Evolutionary conservation across 495 filamentous ascomycete genomes (phyloP).

Genomic region (Daldinia childiae): DNA sequence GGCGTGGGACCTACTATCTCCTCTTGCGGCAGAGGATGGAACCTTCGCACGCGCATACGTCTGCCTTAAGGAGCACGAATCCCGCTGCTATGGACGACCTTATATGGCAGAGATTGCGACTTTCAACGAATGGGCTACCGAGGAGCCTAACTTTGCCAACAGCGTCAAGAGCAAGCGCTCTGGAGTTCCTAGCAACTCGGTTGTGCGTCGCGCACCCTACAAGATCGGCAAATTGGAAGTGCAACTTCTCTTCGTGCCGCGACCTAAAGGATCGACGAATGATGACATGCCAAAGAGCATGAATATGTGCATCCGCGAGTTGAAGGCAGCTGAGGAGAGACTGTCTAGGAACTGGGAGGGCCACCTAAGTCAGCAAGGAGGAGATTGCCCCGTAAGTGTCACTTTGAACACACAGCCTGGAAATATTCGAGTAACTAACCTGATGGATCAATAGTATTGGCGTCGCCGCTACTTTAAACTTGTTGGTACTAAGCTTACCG

Average conservation of each 20-base stretch:
- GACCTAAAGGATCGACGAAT: slow-evolving; percentile 85
- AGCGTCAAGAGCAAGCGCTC: slow-evolving; percentile 90
- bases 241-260: slow-evolving; percentile 92
- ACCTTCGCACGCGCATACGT: slow-evolving; percentile 94
- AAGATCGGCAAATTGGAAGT: slow-evolving; percentile 93
- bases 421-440: neutral
- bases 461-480: slow-evolving; percentile 97
- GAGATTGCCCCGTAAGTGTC: slow-evolving; percentile 91
- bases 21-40: slow-evolving; percentile 86
- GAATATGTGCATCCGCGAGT: slow-evolving; percentile 90
- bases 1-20: slow-evolving; percentile 87
- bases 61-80: slow-evolving; percentile 89
- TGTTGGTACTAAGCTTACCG: slow-evolving; percentile 87
- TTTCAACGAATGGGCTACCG: slow-evolving; percentile 98
- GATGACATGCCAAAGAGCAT: slow-evolving; percentile 99
- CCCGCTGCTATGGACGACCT: slow-evolving; percentile 83
- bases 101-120: slow-evolving; percentile 87
- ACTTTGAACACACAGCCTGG: neutral
- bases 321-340: slow-evolving; percentile 84
- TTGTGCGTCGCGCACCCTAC: slow-evolving; percentile 81
- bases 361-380: slow-evolving; percentile 92
- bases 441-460: slow-evolving; percentile 77
- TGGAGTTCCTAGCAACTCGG: slow-evolving; percentile 60
- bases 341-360: slow-evolving; percentile 82
- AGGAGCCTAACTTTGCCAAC: slow-evolving; percentile 71